A percentile compares a stretch with the other conserved stretches of the same genome.
phyloP scores from a whole-genome alignment of 495 filamentous ascomycete species.

The Tuber microsphaerosporum region DNA sequence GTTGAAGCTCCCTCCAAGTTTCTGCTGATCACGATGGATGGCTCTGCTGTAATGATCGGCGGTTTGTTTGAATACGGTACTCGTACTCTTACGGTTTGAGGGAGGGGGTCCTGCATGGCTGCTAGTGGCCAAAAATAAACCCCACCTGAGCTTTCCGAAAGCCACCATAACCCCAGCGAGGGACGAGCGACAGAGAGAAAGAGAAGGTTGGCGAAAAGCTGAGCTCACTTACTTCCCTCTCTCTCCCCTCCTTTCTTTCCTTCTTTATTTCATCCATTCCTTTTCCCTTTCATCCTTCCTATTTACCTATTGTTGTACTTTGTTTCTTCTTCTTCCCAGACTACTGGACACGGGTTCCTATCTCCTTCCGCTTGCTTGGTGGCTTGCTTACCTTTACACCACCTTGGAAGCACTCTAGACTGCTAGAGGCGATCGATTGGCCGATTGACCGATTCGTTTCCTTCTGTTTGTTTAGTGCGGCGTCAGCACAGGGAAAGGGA shows the following conservation, averaged over 20 bases:
- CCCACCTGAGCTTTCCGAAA: slow-evolving; percentile 4
- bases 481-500: not conserved
- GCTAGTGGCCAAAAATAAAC: not conserved
- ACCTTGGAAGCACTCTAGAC: not conserved
- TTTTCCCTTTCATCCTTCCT: not conserved
- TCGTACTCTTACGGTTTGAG: not conserved
- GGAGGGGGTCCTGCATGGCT: not conserved
- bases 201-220: not conserved
- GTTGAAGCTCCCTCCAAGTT: not conserved
- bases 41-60: not conserved
- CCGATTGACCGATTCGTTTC: not conserved
- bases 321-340: not conserved
- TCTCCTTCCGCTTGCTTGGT: not conserved
- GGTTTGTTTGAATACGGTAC: not conserved
- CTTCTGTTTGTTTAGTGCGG: not conserved
- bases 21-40: not conserved
- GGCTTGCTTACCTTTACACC: not conserved
- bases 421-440: not conserved
- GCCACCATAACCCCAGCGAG: not conserved
- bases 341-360: not conserved
- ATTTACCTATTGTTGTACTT: not conserved
- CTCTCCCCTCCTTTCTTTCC: not conserved
- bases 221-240: not conserved
- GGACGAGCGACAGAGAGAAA: not conserved
- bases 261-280: not conserved